Conservation (phyloP, 495 filamentous ascomycete species). For the Penicillium coffeae region DNA sequence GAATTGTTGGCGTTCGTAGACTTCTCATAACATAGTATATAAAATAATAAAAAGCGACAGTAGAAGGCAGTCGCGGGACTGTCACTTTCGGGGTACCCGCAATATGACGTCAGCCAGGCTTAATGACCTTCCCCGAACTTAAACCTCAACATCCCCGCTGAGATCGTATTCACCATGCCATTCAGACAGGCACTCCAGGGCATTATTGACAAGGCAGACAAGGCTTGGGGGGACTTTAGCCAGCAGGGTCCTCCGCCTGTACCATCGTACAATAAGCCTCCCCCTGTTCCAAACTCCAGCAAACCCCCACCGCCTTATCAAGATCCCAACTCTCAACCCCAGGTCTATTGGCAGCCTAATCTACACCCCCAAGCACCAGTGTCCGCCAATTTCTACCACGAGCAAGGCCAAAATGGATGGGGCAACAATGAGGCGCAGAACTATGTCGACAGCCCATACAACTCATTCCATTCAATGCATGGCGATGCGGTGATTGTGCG, state of each 20-base stretch:
- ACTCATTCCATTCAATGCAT: constrained; percentile 28
- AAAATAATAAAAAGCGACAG: no score
- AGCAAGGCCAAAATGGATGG: constrained; percentile 28
- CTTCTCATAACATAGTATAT: no score
- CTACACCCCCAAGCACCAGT: constrained; percentile 22
- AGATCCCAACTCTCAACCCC: constrained; percentile 22
- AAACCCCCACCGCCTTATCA: constrained; percentile 21
- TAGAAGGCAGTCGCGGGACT: no score
- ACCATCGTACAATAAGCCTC: constrained; percentile 18
- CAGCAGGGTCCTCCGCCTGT: constrained; percentile 8
- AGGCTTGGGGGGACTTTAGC: constrained; percentile 21
- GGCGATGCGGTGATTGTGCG: constrained; percentile 26
- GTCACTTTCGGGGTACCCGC: no score
- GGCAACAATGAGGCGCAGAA: constrained; percentile 28
- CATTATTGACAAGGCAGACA: constrained; percentile 24
- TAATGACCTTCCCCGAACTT: no score
- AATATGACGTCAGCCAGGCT: no score
- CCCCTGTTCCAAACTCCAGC: constrained; percentile 24
- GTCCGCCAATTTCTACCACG: constrained; percentile 20
- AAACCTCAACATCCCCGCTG: no score
- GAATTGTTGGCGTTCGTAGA: no score
- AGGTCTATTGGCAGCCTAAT: constrained; percentile 28
- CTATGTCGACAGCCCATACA: constrained; percentile 24
- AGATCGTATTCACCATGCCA: no score
- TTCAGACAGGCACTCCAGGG: constrained; percentile 27